Conservation (phyloP, 768 basidiomycete species). For the Suillus plorans region DNA sequence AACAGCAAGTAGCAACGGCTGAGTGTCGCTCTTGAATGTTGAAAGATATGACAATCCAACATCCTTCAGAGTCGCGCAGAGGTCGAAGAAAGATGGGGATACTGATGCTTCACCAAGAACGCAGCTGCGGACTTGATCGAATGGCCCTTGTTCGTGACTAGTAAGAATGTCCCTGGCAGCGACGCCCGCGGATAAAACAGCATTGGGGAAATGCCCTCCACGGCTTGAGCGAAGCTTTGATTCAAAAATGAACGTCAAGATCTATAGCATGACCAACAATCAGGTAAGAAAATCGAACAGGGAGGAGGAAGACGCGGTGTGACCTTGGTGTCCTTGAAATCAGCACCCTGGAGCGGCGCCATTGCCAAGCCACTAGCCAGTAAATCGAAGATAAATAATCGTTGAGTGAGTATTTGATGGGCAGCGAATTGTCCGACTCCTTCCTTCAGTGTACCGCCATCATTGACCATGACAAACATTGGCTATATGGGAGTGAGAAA, state of each 20-base stretch:
- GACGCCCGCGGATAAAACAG: constrained; percentile 10
- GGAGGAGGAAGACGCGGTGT: not conserved
- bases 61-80: not conserved
- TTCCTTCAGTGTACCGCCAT: constrained; percentile 39
- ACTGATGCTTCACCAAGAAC: not conserved
- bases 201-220: constrained; percentile 15
- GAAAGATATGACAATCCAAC: not conserved
- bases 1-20: constrained; percentile 30
- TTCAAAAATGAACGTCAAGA: constrained; percentile 59
- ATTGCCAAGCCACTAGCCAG: constrained; percentile 51
- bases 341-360: constrained; percentile 50
- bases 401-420: constrained; percentile 43
- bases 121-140: not conserved
- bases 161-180: constrained; percentile 19
- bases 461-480: constrained; percentile 64
- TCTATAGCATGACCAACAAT: constrained; percentile 34
- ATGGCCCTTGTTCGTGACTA: not conserved
- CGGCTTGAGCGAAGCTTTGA: constrained; percentile 27
- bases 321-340: constrained; percentile 67
- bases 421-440: constrained; percentile 13
- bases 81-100: not conserved
- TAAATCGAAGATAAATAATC: constrained; percentile 49
- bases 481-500: constrained; percentile 39
- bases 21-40: not conserved
- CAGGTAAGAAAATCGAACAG: not conserved